Evolutionary conservation across 129 eudicot species (phyloP).

Genomic region (Apium graveolens): DNA sequence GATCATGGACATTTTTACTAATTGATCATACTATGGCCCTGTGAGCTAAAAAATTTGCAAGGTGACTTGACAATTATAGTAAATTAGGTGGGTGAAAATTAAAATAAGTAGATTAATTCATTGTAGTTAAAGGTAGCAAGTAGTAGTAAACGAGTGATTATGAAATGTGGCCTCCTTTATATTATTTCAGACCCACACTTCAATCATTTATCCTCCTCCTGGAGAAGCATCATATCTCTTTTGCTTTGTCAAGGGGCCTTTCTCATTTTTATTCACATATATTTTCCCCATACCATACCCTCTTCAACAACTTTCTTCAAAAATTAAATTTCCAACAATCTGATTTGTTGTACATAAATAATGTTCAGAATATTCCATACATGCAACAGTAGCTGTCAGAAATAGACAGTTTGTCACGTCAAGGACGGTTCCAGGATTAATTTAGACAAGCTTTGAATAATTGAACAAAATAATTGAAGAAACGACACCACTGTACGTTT

Average conservation of each 20-base stretch:
- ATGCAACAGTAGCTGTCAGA: neutral
- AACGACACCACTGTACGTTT: neutral
- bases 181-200: conserved; percentile 6
- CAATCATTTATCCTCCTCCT: conserved; percentile 13
- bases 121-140: neutral
- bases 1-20: too few species aligned
- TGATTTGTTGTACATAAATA: too few species aligned
- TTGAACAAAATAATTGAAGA: neutral
- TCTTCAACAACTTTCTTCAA: neutral
- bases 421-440: neutral
- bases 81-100: neutral
- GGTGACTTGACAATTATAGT: neutral
- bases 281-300: neutral
- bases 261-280: conserved; percentile 2
- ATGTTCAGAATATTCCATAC: neutral
- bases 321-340: neutral
- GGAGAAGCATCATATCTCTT: conserved; percentile 10
- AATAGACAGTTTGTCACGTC: neutral
- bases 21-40: neutral
- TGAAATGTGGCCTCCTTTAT: neutral
- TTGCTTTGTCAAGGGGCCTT: conserved; percentile 9
- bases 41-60: too few species aligned
- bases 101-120: neutral
- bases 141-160: neutral
- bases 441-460: neutral